Evolutionary conservation across 768 basidiomycete species (phyloP), one percentile per base, ranked within the genome.

Genomic region (Candolleomyces efflorescens): DNA sequence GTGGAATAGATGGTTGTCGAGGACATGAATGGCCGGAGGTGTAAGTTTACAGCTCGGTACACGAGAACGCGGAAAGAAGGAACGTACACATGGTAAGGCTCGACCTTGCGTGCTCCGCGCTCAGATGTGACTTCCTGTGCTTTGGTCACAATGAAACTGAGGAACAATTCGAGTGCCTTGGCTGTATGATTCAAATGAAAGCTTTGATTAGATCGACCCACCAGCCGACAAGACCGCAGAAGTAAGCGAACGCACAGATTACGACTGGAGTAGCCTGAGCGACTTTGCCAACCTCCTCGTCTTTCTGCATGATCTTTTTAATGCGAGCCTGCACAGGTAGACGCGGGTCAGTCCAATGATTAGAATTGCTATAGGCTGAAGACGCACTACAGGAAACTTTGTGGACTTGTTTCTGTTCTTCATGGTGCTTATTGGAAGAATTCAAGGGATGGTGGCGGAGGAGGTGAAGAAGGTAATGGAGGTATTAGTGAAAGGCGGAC

Each of bases 241-340:
- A 26, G n/a, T 3, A 12, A 15, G 36, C 39, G 26, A 2, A 82
- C 92, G 70, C 67, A 97, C 96, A 98, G 65, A 98, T 97, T 58
- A 98, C 92, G 59, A 98, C 83, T 0, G 96, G 96, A 3, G 95
- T 96, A 24, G 93, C 94, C 69, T 94, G 92, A 2, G 96, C 94
- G 32, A 98, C 93, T 71, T 98, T 98, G 58, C 96, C 96, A 18
- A 98, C 96, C 68, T 98, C 96, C 68, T 98, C 96, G 68, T 98
- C 96, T 69, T 94, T 94, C 77, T 98, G 96, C 92, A 98, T 98
- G 56, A 98, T 97, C 77, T 93, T 92, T 82, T 98, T 98, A 77
- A 98, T 98, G 46, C 96, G 88, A 3, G 96, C 95, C 94, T 96
- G 63, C 22, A 37, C 20, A 48, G 15, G 20, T 47, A 53, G 39